Evolutionary conservation across 441 rosid genomes (phyloP), one percentile per base, ranked within the genome.

Genomic region (Erysimum pusillum): DNA sequence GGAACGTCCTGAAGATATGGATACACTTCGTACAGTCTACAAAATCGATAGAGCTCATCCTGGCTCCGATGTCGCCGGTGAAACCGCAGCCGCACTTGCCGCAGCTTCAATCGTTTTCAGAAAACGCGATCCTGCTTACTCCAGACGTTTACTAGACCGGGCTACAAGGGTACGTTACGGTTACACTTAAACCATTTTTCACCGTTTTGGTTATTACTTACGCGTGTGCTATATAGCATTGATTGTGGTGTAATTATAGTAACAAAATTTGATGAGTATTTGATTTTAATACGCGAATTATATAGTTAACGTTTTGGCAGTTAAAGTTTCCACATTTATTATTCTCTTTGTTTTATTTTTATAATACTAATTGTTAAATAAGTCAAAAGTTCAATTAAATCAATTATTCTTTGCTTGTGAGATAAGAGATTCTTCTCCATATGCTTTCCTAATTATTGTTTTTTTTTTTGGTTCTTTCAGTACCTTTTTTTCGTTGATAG

Each of bases 1-100:
- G 93, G 93, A 89, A 67, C 22, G 93, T 15, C 93, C 93, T 2
- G 93, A 89, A 78, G 93, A 89, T 51, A 89, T 89, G 93, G 93
- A 89, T 67, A 89, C 93, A 5, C 86, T 83, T 14, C 85, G 93
- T 6, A 78, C 85, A 0, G 90, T 81, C 18, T 89, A 81, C 82
- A 86, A 81, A 75, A 84, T 89, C 76, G 93, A 89, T 60, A 63
- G 75, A 39, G 45, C 75, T 59, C 90, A 89, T 45, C 93, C 93
- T 0, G 91, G 93, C 0, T 89, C 93, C 10, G 93, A 89, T 63
- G 91, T 89, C 34, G 93, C 93, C 0, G 93, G 93, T 3, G 93
- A 89, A 77, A 89, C 90, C 13, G 91, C 93, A 10, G 91, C 93
- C 4, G 93, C 93, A 10, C 71, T 89, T 41, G 93, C 91, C 44